Conservation (phyloP, 1,284 basidiomycete species). For the Puccinia hordei region DNA sequence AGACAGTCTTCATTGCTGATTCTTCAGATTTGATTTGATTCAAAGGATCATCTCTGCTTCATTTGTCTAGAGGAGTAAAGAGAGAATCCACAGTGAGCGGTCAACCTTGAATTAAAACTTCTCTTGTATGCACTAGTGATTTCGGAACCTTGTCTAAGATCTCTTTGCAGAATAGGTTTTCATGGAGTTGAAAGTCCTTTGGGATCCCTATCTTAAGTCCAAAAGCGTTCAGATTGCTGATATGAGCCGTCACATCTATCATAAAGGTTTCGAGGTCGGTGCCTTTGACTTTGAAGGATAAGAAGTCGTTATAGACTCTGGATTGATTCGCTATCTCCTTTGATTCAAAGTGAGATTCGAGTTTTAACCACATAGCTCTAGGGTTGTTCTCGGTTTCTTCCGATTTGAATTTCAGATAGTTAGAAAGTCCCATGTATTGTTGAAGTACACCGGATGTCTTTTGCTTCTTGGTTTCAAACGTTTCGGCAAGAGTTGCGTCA, state of each 20-base stretch:
- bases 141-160: too few relatives aligned
- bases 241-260: background rate
- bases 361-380: too few relatives aligned
- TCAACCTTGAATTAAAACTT: too few relatives aligned
- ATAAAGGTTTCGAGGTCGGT: conserved; percentile 7
- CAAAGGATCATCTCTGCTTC: background rate
- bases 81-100: background rate
- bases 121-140: too few relatives aligned
- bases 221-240: too few relatives aligned
- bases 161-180: too few relatives aligned
- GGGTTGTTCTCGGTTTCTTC: background rate
- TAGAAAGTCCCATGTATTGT: background rate
- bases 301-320: background rate
- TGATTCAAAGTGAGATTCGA: too few relatives aligned
- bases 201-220: too few relatives aligned
- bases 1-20: background rate
- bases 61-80: background rate
- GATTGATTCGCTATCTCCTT: background rate
- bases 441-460: too few relatives aligned
- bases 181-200: too few relatives aligned
- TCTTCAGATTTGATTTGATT: background rate
- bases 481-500: background rate
- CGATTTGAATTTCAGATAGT: background rate
- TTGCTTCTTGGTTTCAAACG: background rate
- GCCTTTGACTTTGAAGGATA: background rate